Conservation (phyloP, 2,329 filamentous ascomycete species). For the Fusarium abutilonis region DNA sequence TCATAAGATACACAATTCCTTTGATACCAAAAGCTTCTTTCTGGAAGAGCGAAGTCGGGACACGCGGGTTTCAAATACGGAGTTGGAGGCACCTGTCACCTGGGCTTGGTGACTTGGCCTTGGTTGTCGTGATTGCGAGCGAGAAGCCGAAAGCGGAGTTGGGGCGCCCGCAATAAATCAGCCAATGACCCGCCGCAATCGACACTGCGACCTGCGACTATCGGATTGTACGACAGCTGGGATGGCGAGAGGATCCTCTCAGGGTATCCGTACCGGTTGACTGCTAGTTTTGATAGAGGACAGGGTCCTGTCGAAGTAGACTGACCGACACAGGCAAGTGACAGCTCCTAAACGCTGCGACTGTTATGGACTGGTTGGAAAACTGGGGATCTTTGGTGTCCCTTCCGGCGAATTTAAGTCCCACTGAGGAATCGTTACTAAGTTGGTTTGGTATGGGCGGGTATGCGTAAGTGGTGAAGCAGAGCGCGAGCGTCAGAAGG, state of each 20-base stretch:
- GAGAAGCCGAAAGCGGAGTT: constrained; percentile 46
- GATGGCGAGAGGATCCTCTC: constrained; percentile 34
- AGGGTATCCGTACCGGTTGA: constrained; percentile 28
- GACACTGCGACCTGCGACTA: constrained; percentile 38
- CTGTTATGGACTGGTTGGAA: constrained; percentile 35
- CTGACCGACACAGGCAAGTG: constrained; percentile 28
- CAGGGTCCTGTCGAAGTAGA: constrained; percentile 24
- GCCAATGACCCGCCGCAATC: constrained; percentile 42
- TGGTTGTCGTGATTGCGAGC: constrained; percentile 42
- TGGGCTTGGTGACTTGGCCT: constrained; percentile 38
- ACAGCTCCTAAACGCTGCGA: constrained; percentile 24
- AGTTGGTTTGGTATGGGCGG: constrained; percentile 33
- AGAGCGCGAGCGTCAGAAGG: constrained; percentile 28
- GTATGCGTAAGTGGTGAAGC: constrained; percentile 32
- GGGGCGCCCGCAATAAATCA: constrained; percentile 33
- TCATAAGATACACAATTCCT: not conserved
- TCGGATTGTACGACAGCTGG: constrained; percentile 38
- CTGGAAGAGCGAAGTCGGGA: constrained; percentile 39
- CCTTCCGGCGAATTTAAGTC: constrained; percentile 21
- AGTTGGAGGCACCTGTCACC: constrained; percentile 38
- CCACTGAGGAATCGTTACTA: constrained; percentile 25
- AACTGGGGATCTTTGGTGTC: constrained; percentile 34
- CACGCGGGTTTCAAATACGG: constrained; percentile 41
- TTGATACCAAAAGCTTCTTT: constrained; percentile 8
- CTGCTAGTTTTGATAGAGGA: constrained; percentile 27